phyloP scores from a whole-genome alignment of 139 green algal species.

The Volvox reticuliferus region DNA sequence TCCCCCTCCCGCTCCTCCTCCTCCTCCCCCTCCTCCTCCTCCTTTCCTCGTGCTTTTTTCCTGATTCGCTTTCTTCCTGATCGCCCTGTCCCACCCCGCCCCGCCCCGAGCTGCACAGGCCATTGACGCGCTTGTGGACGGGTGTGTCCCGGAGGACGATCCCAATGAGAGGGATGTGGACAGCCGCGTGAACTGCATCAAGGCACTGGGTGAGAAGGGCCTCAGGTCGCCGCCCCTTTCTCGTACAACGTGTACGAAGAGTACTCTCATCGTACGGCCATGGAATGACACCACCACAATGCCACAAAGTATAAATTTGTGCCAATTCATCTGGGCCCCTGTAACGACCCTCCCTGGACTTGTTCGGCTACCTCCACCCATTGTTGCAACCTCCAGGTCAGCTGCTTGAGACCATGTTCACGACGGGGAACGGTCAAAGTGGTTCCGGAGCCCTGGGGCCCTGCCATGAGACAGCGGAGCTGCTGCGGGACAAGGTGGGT shows the following conservation, averaged over 20 bases:
- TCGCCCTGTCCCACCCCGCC: background rate
- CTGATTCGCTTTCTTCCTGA: background rate
- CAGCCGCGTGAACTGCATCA: constrained; percentile 76
- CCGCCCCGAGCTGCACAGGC: constrained; percentile 22
- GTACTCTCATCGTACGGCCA: too few species aligned
- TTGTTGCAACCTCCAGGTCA: background rate
- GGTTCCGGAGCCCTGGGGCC: background rate
- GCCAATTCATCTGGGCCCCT: background rate
- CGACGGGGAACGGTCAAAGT: background rate
- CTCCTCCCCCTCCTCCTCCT: too few species aligned
- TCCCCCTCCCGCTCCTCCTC: too few species aligned
- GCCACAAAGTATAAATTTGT: too few species aligned
- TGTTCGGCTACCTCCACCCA: background rate
- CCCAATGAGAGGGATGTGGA: constrained; percentile 80
- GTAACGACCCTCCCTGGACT: background rate
- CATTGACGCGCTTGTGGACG: constrained; percentile 54
- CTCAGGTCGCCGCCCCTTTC: too few species aligned
- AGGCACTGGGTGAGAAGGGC: constrained; percentile 57
- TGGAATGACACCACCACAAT: too few species aligned
- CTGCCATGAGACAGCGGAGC: background rate
- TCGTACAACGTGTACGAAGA: too few species aligned
- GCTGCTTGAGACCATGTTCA: constrained; percentile 27
- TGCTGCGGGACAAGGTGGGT: background rate
- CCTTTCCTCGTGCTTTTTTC: too few species aligned
- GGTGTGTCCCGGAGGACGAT: constrained; percentile 67